Base-by-base conservation (phyloP, 2,329 filamentous ascomycete species). In the Stagonosporopsis tanaceti region DNA sequence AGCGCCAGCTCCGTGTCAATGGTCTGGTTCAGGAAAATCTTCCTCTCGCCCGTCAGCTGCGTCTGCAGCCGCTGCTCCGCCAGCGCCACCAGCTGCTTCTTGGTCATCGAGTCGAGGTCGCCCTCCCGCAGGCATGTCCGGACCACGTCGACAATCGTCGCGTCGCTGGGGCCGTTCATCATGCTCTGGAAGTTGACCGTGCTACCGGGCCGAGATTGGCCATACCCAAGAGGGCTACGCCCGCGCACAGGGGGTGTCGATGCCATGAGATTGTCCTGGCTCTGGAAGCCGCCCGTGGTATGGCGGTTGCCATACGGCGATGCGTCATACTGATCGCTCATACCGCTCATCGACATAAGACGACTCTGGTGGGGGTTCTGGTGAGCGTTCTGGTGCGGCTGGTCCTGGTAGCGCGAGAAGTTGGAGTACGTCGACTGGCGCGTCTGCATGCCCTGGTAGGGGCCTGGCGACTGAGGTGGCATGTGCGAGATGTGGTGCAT, bases 61-160 rank as follows among this genome's bases (percentile, higher is more conserved):
- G 91, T 94, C 80, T 97, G 94, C 61, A 99, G 79, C 69, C 93
- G 87, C 81, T 97, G 93, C 80, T 99, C 95, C 12, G 97, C 93
- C 41, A 98, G 84, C 3, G 91, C 93, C 76, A 81, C 81, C 74
- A 87, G 80, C 80, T 98, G 94, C 81, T 99, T 99, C 87, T 98
- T 99, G 6, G 95, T 99, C 45, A 98, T 92, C n/a, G 86, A 94
- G 75, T 99, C 95, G 39, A 99, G 83, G 76, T 99, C 94, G 0
- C 97, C 93, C 70, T 97, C 94, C 15, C 84, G 80, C 61, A 99
- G 82, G 67, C 95, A 95, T 47, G 84, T 82, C 70, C 92, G 90
- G 61, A 98, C 94, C 1, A 91, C 90, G 60, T 96, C 91, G 17
- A 92, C 84, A 63, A 99, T 97, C 59, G 87, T 85, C 42, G 81